Evolutionary conservation across 352 stramenopile genomes (phyloP).

Genomic region (Phytophthora quininea): DNA sequence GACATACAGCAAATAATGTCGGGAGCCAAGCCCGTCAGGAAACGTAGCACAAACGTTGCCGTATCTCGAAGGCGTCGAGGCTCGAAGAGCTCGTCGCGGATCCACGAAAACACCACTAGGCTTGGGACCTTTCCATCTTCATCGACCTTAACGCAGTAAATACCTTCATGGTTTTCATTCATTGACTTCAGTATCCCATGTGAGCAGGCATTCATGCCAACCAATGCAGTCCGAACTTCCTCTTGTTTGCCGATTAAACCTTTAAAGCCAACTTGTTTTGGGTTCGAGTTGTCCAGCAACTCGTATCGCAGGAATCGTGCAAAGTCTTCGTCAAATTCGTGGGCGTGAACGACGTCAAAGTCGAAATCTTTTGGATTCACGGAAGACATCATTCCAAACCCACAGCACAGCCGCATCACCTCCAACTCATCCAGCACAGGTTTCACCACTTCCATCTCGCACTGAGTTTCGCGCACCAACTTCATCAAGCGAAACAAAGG

Average conservation of each 20-base stretch:
- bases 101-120: slow-evolving; percentile 72
- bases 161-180: slow-evolving; percentile 38
- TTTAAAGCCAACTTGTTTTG: slow-evolving; percentile 28
- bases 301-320: slow-evolving; percentile 57
- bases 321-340: slow-evolving; percentile 74
- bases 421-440: slow-evolving; percentile 76
- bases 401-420: slow-evolving; percentile 65
- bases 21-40: slow-evolving; percentile 40
- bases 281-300: slow-evolving; percentile 37
- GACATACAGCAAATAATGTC: slow-evolving; percentile 41
- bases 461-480: slow-evolving; percentile 55
- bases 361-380: slow-evolving; percentile 63
- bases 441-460: slow-evolving; percentile 74
- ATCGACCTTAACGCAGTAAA: slow-evolving; percentile 56
- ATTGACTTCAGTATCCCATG: slow-evolving; percentile 34
- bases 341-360: slow-evolving; percentile 42
- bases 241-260: slow-evolving; percentile 67
- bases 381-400: slow-evolving; percentile 52
- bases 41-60: slow-evolving; percentile 67
- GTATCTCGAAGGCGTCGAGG: slow-evolving; percentile 50
- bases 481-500: slow-evolving; percentile 63
- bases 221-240: slow-evolving; percentile 48
- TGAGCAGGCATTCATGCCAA: slow-evolving; percentile 45
- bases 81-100: slow-evolving; percentile 56
- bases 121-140: not conserved